Base-by-base conservation (phyloP, 2,329 filamentous ascomycete species). In the Tolypocladium cylindrosporum region DNA sequence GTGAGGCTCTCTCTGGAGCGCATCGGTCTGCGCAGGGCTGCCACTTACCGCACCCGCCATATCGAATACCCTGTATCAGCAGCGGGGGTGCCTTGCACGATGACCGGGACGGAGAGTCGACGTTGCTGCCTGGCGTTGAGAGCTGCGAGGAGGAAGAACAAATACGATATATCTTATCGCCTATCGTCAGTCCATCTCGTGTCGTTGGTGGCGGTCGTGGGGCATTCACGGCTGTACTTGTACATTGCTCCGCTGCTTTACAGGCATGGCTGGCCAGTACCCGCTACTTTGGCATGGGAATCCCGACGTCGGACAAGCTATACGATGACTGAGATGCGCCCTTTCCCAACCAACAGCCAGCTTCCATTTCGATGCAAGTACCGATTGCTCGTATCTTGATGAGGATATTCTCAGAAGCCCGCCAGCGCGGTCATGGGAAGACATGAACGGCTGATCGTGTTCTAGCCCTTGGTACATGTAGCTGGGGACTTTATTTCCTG, bases 31-130 rank as follows among this genome's bases (percentile, higher is more conserved):
- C 31, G 40, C 39, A 31, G 51, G 16, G 55, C 41, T 45, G 34
- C 16, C 21, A 64, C 68, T 61, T 66, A 71, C 69, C 55, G 64
- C 59, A 61, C 65, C 65, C 57, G 66, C 66, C 69, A 71, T 71
- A 50, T 59, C 61, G 43, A 52, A 42, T n/a, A 41, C 48, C 48
- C 48, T 19, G 31, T 36, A 19, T 36, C 31, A 37, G 48, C 21
- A 52, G 19, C 7, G 34, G 10, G 48, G 31, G 19, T 8, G 3
- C 31, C 48, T 36, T 51, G 31, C 13, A 3, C 48, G 48, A 19
- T 36, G 48, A 10, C 48, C 48, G 21, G 31, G 19, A 51, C 19
- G 19, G 48, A 36, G 31, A 19, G 31, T 9, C 19, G 13, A 5
- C 1, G 31, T 13, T 51, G 48, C 31, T n/a, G 27, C 19, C 9